These are phyloP conservation scores for Hymenotorrendiella dingleyae DNA, from an alignment of 2,329 filamentous ascomycete genomes.

Conservation along the genomic window DNA sequence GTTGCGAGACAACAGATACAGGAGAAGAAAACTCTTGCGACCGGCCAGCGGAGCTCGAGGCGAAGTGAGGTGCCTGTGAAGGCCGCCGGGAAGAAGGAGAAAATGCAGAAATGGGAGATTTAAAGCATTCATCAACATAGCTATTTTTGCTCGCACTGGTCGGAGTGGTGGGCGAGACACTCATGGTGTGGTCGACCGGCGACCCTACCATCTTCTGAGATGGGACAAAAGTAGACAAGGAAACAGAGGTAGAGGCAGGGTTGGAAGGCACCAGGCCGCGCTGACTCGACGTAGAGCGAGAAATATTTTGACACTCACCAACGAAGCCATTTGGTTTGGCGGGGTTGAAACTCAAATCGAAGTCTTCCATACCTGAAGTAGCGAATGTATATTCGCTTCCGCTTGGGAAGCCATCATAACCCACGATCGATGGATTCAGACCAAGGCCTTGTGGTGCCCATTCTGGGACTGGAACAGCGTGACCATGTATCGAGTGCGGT, in stretches of 20 bases:
- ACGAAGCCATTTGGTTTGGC: conserved; percentile 38
- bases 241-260: conserved; percentile 21
- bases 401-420: conserved; percentile 23
- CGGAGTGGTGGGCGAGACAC: conserved; percentile 26
- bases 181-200: conserved; percentile 14
- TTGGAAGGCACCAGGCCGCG: conserved; percentile 24
- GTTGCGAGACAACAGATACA: conserved; percentile 19
- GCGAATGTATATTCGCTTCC: conserved; percentile 27
- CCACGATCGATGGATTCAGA: conserved; percentile 28
- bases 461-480: conserved; percentile 24
- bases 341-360: conserved; percentile 32
- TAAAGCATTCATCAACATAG: conserved; percentile 26
- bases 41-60: conserved; percentile 19
- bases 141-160: conserved; percentile 17
- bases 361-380: conserved; percentile 32
- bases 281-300: conserved; percentile 31
- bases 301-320: conserved; percentile 38
- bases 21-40: conserved; percentile 19
- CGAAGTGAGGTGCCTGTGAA: conserved; percentile 20
- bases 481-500: conserved; percentile 28
- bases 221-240: conserved; percentile 23
- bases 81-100: conserved; percentile 24
- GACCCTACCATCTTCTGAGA: conserved; percentile 19
- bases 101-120: conserved; percentile 33
- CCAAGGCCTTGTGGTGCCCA: conserved; percentile 27